Evolutionary conservation across 208 protist species (phyloP), one percentile per base, ranked within the genome.

Genomic region (Trypanosoma scelopori): DNA sequence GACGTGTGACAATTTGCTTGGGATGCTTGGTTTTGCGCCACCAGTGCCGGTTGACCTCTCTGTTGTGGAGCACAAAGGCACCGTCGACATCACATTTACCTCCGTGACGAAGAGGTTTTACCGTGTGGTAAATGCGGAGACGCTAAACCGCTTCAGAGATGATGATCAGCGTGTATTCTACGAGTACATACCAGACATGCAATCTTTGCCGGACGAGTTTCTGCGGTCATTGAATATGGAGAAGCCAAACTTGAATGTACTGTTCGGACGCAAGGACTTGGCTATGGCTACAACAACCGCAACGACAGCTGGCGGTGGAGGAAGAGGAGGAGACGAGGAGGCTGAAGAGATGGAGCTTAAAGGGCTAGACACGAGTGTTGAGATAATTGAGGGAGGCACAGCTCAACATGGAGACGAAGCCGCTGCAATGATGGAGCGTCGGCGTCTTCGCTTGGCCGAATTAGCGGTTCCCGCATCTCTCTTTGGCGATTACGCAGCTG

Each of bases 101-200:
- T 58, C 48, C 3, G 55, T 58, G 16, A 27, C 7, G 3, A 59
- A 58, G 25, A 64, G 65, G 55, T 71, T 60, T 27, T 35, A 52
- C 55, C 22, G 35, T 11, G 63, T 76, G 2, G 27, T 52, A 11
- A 43, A 32, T 22, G 58, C 53, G 42, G 70, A 76, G 28, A 61
- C 58, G 41, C 27, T 64, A 28, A 76, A 66, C 45, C 57, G 58
- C 32, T 76, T 71, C 53, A 55, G 30, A 39, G 27, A 71, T 49
- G 70, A 70, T 64, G 70, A 76, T 7, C 55, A 70, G 23, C 52
- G 70, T 5, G 37, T 59, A 18, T 76, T 76, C 37, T 76, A 76
- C 28, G 70, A 76, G 37, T 67, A 76, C 41, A 22, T 76, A 18
- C 62, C 70, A 39, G 55, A 63, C 13, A 12, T 76, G 6, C 41